A percentile compares a stretch with the other conserved stretches of the same genome.
Conservation (phyloP, 2,329 filamentous ascomycete genomes). For the Aspergillus intermedius region DNA sequence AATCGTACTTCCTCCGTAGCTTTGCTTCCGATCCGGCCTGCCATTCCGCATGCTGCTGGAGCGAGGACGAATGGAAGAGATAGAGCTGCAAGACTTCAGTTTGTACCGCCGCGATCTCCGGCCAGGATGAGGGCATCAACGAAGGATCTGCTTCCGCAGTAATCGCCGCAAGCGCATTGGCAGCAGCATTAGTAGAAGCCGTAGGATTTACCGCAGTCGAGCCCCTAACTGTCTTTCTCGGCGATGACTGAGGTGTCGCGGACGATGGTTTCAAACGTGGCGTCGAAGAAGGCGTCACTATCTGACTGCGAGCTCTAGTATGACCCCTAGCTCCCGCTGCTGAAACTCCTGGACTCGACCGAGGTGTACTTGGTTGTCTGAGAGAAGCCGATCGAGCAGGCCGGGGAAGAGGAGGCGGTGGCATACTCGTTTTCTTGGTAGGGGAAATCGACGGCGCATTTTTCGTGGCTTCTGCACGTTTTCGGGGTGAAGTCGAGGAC, state of each 20-base stretch:
- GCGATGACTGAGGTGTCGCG: constrained; percentile 33
- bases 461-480: constrained; percentile 5
- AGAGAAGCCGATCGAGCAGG: constrained; percentile 32
- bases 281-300: constrained; percentile 17
- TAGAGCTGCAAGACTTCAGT: constrained; percentile 40
- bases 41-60: constrained; percentile 26
- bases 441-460: constrained; percentile 10
- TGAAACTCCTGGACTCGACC: constrained; percentile 10
- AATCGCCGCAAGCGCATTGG: neutral
- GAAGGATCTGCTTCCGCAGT: constrained; percentile 11
- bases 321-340: constrained; percentile 19
- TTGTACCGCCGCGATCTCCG: constrained; percentile 32
- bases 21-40: constrained; percentile 22
- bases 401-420: constrained; percentile 23
- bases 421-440: constrained; percentile 27
- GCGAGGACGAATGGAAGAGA: constrained; percentile 29
- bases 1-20: constrained; percentile 29
- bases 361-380: constrained; percentile 21
- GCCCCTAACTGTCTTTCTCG: constrained; percentile 28
- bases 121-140: constrained; percentile 24
- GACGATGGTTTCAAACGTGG: constrained; percentile 24
- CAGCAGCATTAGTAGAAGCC: neutral
- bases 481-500: constrained; percentile 20
- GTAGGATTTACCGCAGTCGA: constrained; percentile 15
- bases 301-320: constrained; percentile 31